Base-by-base conservation (phyloP, 306 rosid genomes). In the Quercus glauca region DNA sequence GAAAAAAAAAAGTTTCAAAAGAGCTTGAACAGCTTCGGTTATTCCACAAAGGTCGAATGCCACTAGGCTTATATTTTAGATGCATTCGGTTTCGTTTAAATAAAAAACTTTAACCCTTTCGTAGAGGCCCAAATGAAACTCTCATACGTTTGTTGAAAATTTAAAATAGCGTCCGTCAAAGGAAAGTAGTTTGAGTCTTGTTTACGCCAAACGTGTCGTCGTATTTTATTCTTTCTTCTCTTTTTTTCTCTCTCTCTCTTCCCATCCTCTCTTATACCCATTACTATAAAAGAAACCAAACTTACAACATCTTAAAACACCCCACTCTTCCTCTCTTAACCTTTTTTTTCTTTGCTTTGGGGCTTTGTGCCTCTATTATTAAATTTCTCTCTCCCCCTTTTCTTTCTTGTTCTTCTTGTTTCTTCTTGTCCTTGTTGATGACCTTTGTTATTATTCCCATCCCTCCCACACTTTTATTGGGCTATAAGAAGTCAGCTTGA, bases 171-270 rank as follows among this genome's bases (percentile, higher is more conserved):
- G 90, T 86, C 81, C 74, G 90, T 88, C 82, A 84, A 84, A 81
- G 83, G 73, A 64, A 83, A 86, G 71, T 73, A 82, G 91, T 37
- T 95, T 90, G 99, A 91, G 99, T 95, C 84, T 89, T 23, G 89
- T 83, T 89, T 89, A 95, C 98, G 98, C 94, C 86, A 90, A 86
- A 89, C 76, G 82, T 87, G 92, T 92, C 88, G 89, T 90, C 91
- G 73, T 79, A 82, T 82, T 82, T 84, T 69, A 75, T 74, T 76
- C 73, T 41, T 41, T 41, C 45, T 41, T 2, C 45, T 41, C 45
- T 70, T 52, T 18, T 5, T 31, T 26, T 35, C 41, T 35, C 51
- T 8, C 45, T 8, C 3, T 41, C 11, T 41, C 12, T 41, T 41
- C 11, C 45, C 11, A 41, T 8, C 45, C 45, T 41, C 19, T 53